Evolutionary conservation across 441 rosid species (phyloP).

Genomic region (Pelargonium fulgidum): DNA sequence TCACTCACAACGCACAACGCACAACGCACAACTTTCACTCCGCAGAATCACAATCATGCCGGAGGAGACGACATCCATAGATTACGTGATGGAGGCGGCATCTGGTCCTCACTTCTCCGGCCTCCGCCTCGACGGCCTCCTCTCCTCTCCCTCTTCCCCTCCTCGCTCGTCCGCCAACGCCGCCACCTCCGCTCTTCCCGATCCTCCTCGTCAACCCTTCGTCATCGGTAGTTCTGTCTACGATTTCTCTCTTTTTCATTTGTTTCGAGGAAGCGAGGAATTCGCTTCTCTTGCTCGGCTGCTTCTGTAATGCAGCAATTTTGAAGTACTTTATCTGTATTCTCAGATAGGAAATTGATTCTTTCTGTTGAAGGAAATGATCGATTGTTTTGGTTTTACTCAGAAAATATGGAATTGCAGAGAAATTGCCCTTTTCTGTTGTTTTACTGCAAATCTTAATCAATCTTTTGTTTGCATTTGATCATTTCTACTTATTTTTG

Average conservation of each 20-base stretch:
- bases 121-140: conserved; percentile 57
- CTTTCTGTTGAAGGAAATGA: no score
- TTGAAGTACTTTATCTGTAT: no score
- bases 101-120: conserved; percentile 98
- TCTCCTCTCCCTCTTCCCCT: conserved; percentile 31
- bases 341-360: no score
- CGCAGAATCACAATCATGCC: conserved; percentile 27
- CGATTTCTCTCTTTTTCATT: background rate
- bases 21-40: no score
- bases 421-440: background rate
- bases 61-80: conserved; percentile 55
- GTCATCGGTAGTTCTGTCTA: conserved; percentile 51
- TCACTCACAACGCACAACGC: no score
- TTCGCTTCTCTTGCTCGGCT: background rate
- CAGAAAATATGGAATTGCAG: background rate
- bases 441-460: no score
- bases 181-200: conserved; percentile 25
- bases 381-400: background rate
- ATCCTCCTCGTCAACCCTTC: conserved; percentile 65
- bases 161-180: conserved; percentile 38
- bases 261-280: no score
- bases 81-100: conserved; percentile 91
- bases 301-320: no score
- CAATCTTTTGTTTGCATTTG: no score
- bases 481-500: no score